Conservation (phyloP, 1,284 basidiomycete species). For the Rhodotorula mucilaginosa region DNA sequence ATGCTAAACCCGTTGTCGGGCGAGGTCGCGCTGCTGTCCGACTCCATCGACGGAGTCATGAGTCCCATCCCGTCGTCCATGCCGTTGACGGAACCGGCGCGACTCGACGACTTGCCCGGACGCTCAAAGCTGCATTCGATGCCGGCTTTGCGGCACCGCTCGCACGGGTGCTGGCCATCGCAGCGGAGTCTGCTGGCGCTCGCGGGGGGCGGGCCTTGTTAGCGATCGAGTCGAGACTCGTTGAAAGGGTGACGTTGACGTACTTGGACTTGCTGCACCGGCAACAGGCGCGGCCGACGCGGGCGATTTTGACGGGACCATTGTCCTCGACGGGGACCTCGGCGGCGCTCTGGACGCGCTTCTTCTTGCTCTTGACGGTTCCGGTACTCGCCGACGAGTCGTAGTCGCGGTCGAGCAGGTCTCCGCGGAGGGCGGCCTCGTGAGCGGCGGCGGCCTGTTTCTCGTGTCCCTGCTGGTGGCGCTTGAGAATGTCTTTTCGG, state of each 20-base stretch:
- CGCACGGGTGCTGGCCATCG: slow-evolving; percentile 38
- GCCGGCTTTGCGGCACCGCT: slow-evolving; percentile 29
- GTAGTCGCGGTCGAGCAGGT: slow-evolving; percentile 16
- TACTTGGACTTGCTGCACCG: slow-evolving; percentile 37
- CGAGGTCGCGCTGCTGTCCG: slow-evolving; percentile 22
- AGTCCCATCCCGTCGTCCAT: slow-evolving; percentile 19
- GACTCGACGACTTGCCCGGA: slow-evolving; percentile 18
- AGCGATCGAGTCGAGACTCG: too few relatives aligned
- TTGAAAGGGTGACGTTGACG: background rate
- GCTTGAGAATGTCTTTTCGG: slow-evolving; percentile 38
- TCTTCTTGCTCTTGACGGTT: slow-evolving; percentile 22
- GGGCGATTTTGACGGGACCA: slow-evolving; percentile 25
- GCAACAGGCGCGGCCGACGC: slow-evolving; percentile 33
- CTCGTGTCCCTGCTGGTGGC: slow-evolving; percentile 34
- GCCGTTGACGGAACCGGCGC: slow-evolving; percentile 16
- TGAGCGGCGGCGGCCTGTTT: slow-evolving; percentile 30
- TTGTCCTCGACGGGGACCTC: slow-evolving; percentile 17
- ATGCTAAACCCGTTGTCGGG: slow-evolving; percentile 26
- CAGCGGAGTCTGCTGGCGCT: slow-evolving; percentile 27
- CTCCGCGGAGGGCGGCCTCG: slow-evolving; percentile 24
- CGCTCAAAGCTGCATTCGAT: slow-evolving; percentile 37
- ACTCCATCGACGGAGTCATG: slow-evolving; percentile 24
- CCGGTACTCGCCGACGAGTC: slow-evolving; percentile 8
- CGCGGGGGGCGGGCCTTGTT: too few relatives aligned
- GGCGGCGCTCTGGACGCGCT: slow-evolving; percentile 9